phyloP scores from a whole-genome alignment of 2,329 filamentous ascomycete species.

The Didymella pinodella region DNA sequence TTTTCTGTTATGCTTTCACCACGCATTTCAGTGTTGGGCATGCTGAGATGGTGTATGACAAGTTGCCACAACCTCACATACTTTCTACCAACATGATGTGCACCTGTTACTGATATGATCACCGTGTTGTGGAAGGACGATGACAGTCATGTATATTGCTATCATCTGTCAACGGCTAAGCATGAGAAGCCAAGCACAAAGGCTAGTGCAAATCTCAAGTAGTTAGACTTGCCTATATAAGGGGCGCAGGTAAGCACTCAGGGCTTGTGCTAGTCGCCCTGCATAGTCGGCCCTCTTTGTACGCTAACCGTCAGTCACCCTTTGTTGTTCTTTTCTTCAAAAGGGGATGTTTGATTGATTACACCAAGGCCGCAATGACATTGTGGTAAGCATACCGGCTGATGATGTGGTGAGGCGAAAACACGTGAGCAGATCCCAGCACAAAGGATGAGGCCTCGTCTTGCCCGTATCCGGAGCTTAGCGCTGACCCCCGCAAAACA shows the following conservation, averaged over 20 bases:
- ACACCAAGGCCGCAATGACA: too few species aligned
- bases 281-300: too few species aligned
- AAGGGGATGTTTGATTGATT: too few species aligned
- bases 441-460: neutral
- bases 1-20: neutral
- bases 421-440: neutral
- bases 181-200: too few species aligned
- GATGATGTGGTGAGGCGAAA: neutral
- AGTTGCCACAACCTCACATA: neutral
- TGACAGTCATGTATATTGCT: neutral
- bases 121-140: neutral
- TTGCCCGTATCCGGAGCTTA: conserved; percentile 1
- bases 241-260: too few species aligned
- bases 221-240: too few species aligned
- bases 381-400: too few species aligned
- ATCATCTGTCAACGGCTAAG: too few species aligned
- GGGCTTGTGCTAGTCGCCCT: too few species aligned
- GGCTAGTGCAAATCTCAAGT: too few species aligned
- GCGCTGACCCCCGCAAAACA: neutral
- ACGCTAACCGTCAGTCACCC: too few species aligned
- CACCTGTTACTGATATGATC: neutral
- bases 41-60: neutral
- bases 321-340: too few species aligned
- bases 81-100: neutral
- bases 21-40: neutral